Evolutionary conservation across 257 asterid genomes (phyloP).

Genomic region (Phtheirospermum japonicum): DNA sequence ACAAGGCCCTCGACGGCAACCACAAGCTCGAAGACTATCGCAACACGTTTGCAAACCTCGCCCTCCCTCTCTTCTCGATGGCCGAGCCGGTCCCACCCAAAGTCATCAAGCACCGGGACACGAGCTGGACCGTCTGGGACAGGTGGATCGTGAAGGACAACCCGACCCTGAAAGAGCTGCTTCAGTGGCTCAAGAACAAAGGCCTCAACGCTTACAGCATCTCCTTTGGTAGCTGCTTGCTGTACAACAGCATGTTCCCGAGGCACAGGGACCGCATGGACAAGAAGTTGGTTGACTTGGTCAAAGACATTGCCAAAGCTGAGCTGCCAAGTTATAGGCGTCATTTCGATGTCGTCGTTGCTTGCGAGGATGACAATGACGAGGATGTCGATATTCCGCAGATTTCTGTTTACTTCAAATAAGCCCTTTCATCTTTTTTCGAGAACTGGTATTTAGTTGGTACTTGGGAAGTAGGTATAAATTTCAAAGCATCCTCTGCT

Average conservation of each 20-base stretch:
- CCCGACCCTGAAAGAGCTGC: conserved; percentile 38
- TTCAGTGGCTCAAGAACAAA: conserved; percentile 37
- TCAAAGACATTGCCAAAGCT: conserved; percentile 36
- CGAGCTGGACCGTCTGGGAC: conserved; percentile 54
- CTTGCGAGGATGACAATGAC: conserved; percentile 46
- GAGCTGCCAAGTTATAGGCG: conserved; percentile 38
- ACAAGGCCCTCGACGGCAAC: conserved; percentile 38
- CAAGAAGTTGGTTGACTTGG: conserved; percentile 37
- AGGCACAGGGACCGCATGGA: conserved; percentile 45
- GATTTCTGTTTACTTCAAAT: conserved; percentile 34
- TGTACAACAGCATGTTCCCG: conserved; percentile 42
- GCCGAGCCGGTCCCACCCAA: conserved; percentile 57
- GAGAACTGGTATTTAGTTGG: not conserved
- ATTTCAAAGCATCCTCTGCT: no score
- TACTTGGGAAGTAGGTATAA: not conserved
- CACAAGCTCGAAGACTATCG: conserved; percentile 52
- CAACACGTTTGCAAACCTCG: conserved; percentile 52
- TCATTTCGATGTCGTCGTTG: conserved; percentile 43
- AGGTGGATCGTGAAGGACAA: conserved; percentile 40
- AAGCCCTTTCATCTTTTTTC: not conserved
- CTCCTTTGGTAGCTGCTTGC: conserved; percentile 43
- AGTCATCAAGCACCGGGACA: conserved; percentile 40
- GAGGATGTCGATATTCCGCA: conserved; percentile 42
- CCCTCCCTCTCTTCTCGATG: conserved; percentile 48
- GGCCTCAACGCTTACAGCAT: conserved; percentile 44